These are phyloP conservation scores for Aspergillus carlsbadensis DNA, from an alignment of 495 filamentous ascomycete species.

Conservation along the genomic window DNA sequence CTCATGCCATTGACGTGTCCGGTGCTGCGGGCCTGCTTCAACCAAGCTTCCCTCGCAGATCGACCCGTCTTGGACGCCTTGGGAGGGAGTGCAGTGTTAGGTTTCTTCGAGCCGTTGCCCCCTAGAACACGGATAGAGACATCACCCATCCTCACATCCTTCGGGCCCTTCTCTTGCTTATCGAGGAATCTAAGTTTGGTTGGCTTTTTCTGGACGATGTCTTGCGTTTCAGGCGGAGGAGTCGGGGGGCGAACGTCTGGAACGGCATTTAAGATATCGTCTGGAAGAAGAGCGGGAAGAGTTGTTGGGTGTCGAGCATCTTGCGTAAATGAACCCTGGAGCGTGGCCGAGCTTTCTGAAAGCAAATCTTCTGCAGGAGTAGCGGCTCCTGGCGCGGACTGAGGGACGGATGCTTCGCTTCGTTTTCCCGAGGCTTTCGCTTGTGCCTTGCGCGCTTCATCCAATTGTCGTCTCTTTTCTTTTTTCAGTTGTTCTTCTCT, in stretches of 20 bases:
- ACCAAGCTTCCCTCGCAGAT: conserved; percentile 49
- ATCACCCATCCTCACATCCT: conserved; percentile 53
- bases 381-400: background rate
- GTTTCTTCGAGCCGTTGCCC: conserved; percentile 32
- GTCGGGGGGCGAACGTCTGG: conserved; percentile 41
- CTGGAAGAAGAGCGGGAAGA: conserved; percentile 51
- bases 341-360: conserved; percentile 42
- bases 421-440: conserved; percentile 40
- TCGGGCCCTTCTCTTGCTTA: conserved; percentile 48
- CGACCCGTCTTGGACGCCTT: conserved; percentile 48
- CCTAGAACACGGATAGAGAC: conserved; percentile 54
- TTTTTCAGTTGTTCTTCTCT: conserved; percentile 45
- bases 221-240: conserved; percentile 31
- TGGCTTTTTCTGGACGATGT: conserved; percentile 29
- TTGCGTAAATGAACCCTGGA: conserved; percentile 42
- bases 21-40: conserved; percentile 39
- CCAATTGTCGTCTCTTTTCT: conserved; percentile 49
- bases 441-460: conserved; percentile 47
- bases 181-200: conserved; percentile 54
- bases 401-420: conserved; percentile 20
- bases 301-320: conserved; percentile 34
- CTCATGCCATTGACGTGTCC: conserved; percentile 40
- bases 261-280: conserved; percentile 51
- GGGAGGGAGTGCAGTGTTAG: conserved; percentile 44
- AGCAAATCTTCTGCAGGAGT: conserved; percentile 30